These are phyloP conservation scores for Helenozyma rhizophorensis DNA, from an alignment of 805 yeast species.

Conservation along the genomic window DNA sequence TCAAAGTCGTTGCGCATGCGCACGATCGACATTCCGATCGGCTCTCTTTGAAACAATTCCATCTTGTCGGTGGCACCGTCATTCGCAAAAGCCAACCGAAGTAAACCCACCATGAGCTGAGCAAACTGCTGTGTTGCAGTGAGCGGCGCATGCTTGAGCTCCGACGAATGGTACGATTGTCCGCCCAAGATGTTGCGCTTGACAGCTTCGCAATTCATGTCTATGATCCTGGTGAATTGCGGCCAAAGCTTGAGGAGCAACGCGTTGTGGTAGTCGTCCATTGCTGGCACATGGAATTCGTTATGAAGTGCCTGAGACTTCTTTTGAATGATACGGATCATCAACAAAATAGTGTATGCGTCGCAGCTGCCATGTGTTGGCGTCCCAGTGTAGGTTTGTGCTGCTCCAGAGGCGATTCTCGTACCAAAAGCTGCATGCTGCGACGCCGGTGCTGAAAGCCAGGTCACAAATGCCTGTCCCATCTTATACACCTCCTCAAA, in stretches of 20 bases:
- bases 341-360: slow-evolving; percentile 70
- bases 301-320: slow-evolving; percentile 64
- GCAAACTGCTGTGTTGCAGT: slow-evolving; percentile 78
- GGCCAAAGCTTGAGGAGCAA: slow-evolving; percentile 81
- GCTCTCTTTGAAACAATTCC: slow-evolving; percentile 48
- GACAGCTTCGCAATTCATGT: slow-evolving; percentile 69
- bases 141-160: slow-evolving; percentile 33
- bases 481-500: slow-evolving; percentile 34
- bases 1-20: slow-evolving; percentile 80
- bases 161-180: slow-evolving; percentile 18
- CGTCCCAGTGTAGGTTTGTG: slow-evolving; percentile 36
- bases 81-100: slow-evolving; percentile 42
- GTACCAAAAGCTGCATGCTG: slow-evolving; percentile 21
- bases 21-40: slow-evolving; percentile 62
- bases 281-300: slow-evolving; percentile 58
- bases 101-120: slow-evolving; percentile 62
- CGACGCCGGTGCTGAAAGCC: slow-evolving; percentile 38
- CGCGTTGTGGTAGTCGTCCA: slow-evolving; percentile 65
- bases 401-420: slow-evolving; percentile 13
- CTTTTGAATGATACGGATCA: slow-evolving; percentile 66
- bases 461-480: slow-evolving; percentile 44
- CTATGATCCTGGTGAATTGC: slow-evolving; percentile 69
- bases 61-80: slow-evolving; percentile 21
- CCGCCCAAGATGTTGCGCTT: slow-evolving; percentile 44
- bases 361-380: slow-evolving; percentile 45